Evolutionary conservation across 2,329 filamentous ascomycete species (phyloP), one percentile per base, ranked within the genome.

Genomic region (Aspergillus versicolor): DNA sequence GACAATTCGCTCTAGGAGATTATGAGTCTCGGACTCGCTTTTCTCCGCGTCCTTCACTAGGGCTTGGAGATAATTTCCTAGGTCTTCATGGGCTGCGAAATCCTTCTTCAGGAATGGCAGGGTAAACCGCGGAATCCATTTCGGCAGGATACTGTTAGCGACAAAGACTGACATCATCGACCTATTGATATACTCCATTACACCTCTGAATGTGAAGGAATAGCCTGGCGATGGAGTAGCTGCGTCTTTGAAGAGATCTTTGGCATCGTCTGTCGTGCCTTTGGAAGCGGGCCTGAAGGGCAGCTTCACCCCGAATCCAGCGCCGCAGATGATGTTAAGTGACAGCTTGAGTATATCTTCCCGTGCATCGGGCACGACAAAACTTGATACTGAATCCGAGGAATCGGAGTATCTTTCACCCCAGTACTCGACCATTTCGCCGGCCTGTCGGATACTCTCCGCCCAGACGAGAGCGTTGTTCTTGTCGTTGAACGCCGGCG

Each of bases 401-500:
- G 24, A 2, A 50, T 19, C 0, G 48, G 32, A 7, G 52, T 12
- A 24, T 9, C 5, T 21, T 7, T 46, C 47, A 19, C 46, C 19
- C 66, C 66, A 68, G 44, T 63, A 43, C n/a, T 63, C 38, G 32
- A 70, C 46, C 73, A 77, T 72, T 22, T 71, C 66, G 7, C 47
- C 56, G 0, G 68, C 62, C 57, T 77, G 74, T 2, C 58, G 59
- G 12, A 72, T 49, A 13, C 70, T 63, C 58, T 75, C 73, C 4
- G 63, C 52, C 75, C 76, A 78, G 3, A 80, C 77, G 4, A 73
- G 58, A 5, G 59, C 59, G 34, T 73, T 77, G 40, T 73, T 75
- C 41, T 72, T 70, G 57, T 81, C 77, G 42, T 76, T 79, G 64
- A 81, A 80, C 5, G 72, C 70, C 0, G 75, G 69, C 4, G 74